These are phyloP conservation scores for Teratosphaeria epicoccoides DNA, from an alignment of 2,329 filamentous ascomycete species.

Conservation along the genomic window DNA sequence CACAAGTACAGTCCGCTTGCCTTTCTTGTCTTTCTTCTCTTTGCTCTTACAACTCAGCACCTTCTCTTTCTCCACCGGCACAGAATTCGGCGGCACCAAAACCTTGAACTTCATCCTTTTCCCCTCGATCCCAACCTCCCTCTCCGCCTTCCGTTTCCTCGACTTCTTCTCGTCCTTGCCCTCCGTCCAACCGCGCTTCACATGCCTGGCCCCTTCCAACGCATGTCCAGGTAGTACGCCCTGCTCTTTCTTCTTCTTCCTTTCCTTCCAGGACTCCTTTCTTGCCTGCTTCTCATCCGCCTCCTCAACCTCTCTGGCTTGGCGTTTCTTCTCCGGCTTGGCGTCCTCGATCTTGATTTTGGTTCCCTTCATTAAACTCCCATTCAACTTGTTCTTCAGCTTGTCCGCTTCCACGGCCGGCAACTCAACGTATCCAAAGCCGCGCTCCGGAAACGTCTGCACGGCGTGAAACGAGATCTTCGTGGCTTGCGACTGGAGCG, in stretches of 20 bases:
- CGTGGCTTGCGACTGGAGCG: conserved; percentile 54
- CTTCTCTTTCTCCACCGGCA: conserved; percentile 53
- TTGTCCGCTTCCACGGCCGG: conserved; percentile 77
- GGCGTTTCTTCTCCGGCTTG: conserved; percentile 47
- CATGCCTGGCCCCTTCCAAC: conserved; percentile 61
- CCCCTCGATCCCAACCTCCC: conserved; percentile 37
- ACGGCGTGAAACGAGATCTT: conserved; percentile 83
- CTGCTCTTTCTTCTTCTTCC: conserved; percentile 42
- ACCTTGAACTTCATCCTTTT: conserved; percentile 80
- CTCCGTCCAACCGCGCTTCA: conserved; percentile 85
- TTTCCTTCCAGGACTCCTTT: conserved; percentile 38
- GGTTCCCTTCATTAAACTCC: conserved; percentile 67
- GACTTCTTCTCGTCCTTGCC: conserved; percentile 22
- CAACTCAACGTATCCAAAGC: conserved; percentile 82
- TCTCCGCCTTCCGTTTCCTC: conserved; percentile 40
- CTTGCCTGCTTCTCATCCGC: conserved; percentile 14
- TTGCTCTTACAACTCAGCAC: conserved; percentile 40
- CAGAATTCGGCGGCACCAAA: conserved; percentile 47
- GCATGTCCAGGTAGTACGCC: conserved; percentile 57
- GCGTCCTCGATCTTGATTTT: conserved; percentile 82
- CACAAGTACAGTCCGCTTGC: conserved; percentile 50
- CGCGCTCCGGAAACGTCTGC: conserved; percentile 79
- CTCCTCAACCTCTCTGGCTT: conserved; percentile 22
- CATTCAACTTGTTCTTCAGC: conserved; percentile 81
- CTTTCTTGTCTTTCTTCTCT: conserved; percentile 58